Evolutionary conservation across 345 rosid species (phyloP).

Genomic region (Camelina laxa): DNA sequence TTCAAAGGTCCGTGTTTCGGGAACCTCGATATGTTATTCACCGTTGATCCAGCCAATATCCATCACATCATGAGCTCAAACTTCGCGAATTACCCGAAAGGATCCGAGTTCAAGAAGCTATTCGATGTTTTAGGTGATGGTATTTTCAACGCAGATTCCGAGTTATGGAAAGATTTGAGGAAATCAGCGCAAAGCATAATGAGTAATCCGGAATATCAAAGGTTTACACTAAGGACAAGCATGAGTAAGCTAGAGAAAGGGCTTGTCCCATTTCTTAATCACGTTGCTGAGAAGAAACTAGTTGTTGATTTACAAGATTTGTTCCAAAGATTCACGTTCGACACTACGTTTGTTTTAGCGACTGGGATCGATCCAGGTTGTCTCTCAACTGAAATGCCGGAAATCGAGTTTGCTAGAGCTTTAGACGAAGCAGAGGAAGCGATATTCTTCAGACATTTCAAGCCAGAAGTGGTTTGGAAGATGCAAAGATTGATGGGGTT

Average conservation of each 20-base stretch:
- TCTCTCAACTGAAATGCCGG: slow-evolving; percentile 44
- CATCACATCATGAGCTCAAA: slow-evolving; percentile 47
- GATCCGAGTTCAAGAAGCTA: slow-evolving; percentile 45
- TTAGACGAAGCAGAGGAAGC: slow-evolving; percentile 49
- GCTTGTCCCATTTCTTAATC: slow-evolving; percentile 39
- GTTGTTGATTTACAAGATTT: slow-evolving; percentile 50
- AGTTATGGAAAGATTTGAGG: slow-evolving; percentile 43
- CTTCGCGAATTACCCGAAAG: slow-evolving; percentile 45
- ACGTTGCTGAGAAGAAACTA: slow-evolving; percentile 24
- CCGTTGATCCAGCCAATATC: slow-evolving; percentile 35
- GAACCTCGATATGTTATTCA: slow-evolving; percentile 35
- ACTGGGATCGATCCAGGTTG: slow-evolving; percentile 50
- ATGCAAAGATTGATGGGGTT: slow-evolving; percentile 43
- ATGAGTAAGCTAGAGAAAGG: slow-evolving; percentile 35
- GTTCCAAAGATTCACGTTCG: slow-evolving; percentile 52
- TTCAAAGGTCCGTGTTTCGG: slow-evolving; percentile 41
- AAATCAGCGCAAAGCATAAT: slow-evolving; percentile 37
- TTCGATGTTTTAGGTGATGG: slow-evolving; percentile 42
- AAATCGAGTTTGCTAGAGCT: slow-evolving; percentile 40
- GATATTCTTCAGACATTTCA: slow-evolving; percentile 28
- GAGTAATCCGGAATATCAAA: slow-evolving; percentile 33
- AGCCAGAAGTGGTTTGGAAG: slow-evolving; percentile 40
- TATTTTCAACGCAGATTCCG: slow-evolving; percentile 45
- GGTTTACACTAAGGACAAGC: slow-evolving; percentile 37
- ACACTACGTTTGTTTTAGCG: slow-evolving; percentile 46